These are phyloP conservation scores for Incumbomyces lentus DNA, from an alignment of 2,329 filamentous ascomycete species.

Conservation along the genomic window DNA sequence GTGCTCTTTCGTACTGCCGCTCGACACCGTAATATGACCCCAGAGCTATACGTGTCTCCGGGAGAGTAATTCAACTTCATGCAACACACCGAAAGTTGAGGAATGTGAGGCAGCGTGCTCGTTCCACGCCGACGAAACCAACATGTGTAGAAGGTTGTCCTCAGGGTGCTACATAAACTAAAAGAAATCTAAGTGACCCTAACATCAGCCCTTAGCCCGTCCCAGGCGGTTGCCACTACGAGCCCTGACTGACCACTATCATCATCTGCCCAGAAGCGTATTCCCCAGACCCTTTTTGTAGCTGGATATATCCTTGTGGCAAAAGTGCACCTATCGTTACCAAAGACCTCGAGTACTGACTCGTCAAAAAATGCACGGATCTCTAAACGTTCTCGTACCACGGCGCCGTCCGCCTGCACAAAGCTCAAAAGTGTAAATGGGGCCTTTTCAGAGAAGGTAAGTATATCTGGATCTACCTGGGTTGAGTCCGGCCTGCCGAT, in stretches of 20 bases:
- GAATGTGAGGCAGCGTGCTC: too few species aligned
- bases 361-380: slow-evolving; percentile 35
- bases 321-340: slow-evolving; percentile 35
- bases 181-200: slow-evolving; percentile 12
- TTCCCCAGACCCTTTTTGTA: slow-evolving; percentile 7
- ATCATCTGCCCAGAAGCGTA: slow-evolving; percentile 14
- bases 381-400: slow-evolving; percentile 28
- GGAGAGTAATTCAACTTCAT: too few species aligned
- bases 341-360: slow-evolving; percentile 37
- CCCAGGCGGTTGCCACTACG: slow-evolving; percentile 11
- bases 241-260: slow-evolving; percentile 6
- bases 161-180: too few species aligned
- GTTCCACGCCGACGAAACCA: too few species aligned
- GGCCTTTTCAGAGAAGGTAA: slow-evolving; percentile 28
- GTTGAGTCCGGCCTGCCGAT: slow-evolving; percentile 31
- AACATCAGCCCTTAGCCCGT: slow-evolving; percentile 12
- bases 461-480: slow-evolving; percentile 17
- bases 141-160: too few species aligned
- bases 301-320: slow-evolving; percentile 30
- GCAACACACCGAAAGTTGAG: too few species aligned
- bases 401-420: slow-evolving; percentile 10
- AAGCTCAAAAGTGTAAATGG: slow-evolving; percentile 40
- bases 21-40: too few species aligned
- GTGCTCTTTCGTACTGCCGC: too few species aligned
- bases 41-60: too few species aligned